These are phyloP conservation scores for Hibiscus trionum DNA, from an alignment of 345 rosid genomes.

Conservation along the genomic window DNA sequence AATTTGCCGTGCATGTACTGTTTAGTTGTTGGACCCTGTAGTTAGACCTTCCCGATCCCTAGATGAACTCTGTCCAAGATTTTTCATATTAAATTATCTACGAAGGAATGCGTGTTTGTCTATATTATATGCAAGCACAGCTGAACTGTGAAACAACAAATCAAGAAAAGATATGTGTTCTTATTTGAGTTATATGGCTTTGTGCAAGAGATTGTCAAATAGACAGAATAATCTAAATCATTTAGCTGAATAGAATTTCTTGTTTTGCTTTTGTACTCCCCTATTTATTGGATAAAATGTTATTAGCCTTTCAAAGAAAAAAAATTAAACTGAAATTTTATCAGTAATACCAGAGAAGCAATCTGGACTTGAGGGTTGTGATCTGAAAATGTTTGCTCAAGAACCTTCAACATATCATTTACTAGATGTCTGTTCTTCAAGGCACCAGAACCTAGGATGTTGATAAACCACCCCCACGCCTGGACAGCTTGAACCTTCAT, in stretches of 20 bases:
- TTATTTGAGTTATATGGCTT: background rate
- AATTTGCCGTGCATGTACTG: background rate
- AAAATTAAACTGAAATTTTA: background rate
- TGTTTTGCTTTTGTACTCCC: background rate
- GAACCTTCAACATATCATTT: slow-evolving; percentile 51
- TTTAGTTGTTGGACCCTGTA: background rate
- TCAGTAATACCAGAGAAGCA: slow-evolving; percentile 45
- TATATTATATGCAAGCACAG: background rate
- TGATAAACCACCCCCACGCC: slow-evolving; percentile 59
- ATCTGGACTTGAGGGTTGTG: slow-evolving; percentile 44
- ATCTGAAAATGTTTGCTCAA: slow-evolving; percentile 46
- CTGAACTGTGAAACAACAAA: background rate
- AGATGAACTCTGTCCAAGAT: background rate
- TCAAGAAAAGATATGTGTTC: background rate
- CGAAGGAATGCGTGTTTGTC: background rate
- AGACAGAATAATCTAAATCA: background rate
- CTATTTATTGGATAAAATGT: background rate
- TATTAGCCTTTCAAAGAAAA: background rate
- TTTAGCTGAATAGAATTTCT: background rate
- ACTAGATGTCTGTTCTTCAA: slow-evolving; percentile 31
- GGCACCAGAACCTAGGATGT: slow-evolving; percentile 35
- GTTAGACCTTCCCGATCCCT: background rate
- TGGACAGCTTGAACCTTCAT: slow-evolving; percentile 41
- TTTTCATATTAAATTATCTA: background rate
- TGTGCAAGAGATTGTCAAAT: background rate